Percentiles rank a stretch among this genome's conserved stretches.
phyloP scores from a whole-genome alignment of 805 yeast genomes.

The Ogataea pignaliae region DNA sequence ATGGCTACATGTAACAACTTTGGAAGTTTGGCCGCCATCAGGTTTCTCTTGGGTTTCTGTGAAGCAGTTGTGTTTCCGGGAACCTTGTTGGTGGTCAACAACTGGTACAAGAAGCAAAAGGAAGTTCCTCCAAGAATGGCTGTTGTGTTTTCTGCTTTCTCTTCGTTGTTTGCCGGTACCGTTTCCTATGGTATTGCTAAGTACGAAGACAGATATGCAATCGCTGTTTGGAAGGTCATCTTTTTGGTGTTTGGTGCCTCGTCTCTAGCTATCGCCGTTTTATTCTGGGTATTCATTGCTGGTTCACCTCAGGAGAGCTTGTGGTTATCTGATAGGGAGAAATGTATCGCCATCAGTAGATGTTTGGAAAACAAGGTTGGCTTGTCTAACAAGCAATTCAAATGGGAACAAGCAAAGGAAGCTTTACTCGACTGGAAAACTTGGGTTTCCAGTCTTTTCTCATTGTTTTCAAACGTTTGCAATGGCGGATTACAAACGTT shows the following conservation, averaged over 20 bases:
- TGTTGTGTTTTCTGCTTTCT: constrained; percentile 40
- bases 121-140: constrained; percentile 41
- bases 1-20: constrained; percentile 39
- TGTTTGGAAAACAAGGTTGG: constrained; percentile 35
- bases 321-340: constrained; percentile 43
- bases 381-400: constrained; percentile 37
- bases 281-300: constrained; percentile 40
- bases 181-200: constrained; percentile 29
- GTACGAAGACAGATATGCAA: constrained; percentile 14
- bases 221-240: constrained; percentile 45
- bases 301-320: constrained; percentile 46
- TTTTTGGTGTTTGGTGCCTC: constrained; percentile 51
- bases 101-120: constrained; percentile 43
- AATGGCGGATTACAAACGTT: constrained; percentile 43
- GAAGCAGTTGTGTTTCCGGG: constrained; percentile 55
- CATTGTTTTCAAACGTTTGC: constrained; percentile 16
- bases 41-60: constrained; percentile 46
- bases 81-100: constrained; percentile 45
- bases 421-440: constrained; percentile 39
- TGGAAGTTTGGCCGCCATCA: constrained; percentile 38
- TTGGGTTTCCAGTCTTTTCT: constrained; percentile 36
- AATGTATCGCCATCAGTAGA: constrained; percentile 41
- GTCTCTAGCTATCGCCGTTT: constrained; percentile 35
- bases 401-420: constrained; percentile 40
- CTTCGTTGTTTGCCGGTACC: constrained; percentile 28